phyloP scores from a whole-genome alignment of 2,329 filamentous ascomycete species.

The Aotearoamyces nothofagi region DNA sequence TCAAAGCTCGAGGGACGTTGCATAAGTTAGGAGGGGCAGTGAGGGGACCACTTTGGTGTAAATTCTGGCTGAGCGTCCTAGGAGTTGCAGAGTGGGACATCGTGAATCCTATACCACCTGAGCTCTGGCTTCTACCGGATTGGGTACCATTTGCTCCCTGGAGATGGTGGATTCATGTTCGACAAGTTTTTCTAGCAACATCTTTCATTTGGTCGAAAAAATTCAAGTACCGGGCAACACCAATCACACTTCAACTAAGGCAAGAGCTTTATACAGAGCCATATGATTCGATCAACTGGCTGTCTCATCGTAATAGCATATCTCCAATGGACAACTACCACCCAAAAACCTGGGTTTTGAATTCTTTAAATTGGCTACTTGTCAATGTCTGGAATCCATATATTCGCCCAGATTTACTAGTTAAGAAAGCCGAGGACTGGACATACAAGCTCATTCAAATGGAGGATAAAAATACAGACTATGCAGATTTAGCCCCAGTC shows the following conservation, averaged over 20 bases:
- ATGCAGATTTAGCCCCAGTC: slow-evolving; percentile 72
- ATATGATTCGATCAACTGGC: slow-evolving; percentile 66
- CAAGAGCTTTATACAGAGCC: slow-evolving; percentile 73
- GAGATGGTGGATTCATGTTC: slow-evolving; percentile 97
- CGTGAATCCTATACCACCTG: slow-evolving; percentile 86
- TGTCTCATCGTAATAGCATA: slow-evolving; percentile 68
- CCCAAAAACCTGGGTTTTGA: slow-evolving; percentile 76
- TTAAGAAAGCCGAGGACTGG: slow-evolving; percentile 63
- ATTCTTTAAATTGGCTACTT: slow-evolving; percentile 61
- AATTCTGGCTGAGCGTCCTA: slow-evolving; percentile 82
- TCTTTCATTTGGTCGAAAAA: slow-evolving; percentile 74
- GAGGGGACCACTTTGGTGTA: slow-evolving; percentile 86
- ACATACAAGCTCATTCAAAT: slow-evolving; percentile 71
- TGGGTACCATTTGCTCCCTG: slow-evolving; percentile 83
- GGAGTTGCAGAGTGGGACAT: slow-evolving; percentile 80
- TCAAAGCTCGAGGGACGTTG: slow-evolving; percentile 67
- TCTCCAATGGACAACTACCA: slow-evolving; percentile 75
- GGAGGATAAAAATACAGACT: slow-evolving; percentile 89
- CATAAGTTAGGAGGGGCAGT: slow-evolving; percentile 77
- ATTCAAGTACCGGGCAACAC: slow-evolving; percentile 64
- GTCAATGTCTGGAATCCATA: slow-evolving; percentile 71
- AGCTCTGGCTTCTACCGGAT: slow-evolving; percentile 84
- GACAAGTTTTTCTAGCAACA: slow-evolving; percentile 92
- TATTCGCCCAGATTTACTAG: slow-evolving; percentile 50
- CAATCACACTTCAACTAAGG: slow-evolving; percentile 55